phyloP scores from a whole-genome alignment of 2,329 filamentous ascomycete species.

The Pseudofabraea citricarpa region DNA sequence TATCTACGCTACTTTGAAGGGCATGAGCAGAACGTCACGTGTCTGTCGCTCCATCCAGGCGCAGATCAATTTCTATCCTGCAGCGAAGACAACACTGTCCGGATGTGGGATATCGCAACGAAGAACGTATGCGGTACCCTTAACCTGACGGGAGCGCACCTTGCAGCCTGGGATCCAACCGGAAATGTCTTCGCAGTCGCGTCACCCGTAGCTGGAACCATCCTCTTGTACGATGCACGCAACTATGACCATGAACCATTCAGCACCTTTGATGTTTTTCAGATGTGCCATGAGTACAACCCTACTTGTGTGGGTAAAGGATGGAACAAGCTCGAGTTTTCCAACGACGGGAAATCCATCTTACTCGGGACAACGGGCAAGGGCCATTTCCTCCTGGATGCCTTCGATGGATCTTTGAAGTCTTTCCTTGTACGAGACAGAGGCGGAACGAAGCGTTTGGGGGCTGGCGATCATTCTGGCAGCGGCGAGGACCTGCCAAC shows the following conservation, averaged over 20 bases:
- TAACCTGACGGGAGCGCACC: slow-evolving; percentile 73
- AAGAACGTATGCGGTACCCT: slow-evolving; percentile 77
- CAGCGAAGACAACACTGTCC: slow-evolving; percentile 83
- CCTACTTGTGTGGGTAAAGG: slow-evolving; percentile 46
- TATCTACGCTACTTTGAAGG: slow-evolving; percentile 96
- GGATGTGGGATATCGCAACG: slow-evolving; percentile 76
- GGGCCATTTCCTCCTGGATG: slow-evolving; percentile 90
- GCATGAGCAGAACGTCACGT: slow-evolving; percentile 80
- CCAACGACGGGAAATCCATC: slow-evolving; percentile 87
- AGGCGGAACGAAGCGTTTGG: slow-evolving; percentile 47
- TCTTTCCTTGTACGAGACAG: slow-evolving; percentile 62
- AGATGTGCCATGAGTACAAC: slow-evolving; percentile 50
- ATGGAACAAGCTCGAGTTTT: slow-evolving; percentile 93
- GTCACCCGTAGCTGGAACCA: slow-evolving; percentile 70
- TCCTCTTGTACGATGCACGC: slow-evolving; percentile 88
- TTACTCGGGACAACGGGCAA: slow-evolving; percentile 78
- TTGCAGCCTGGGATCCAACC: slow-evolving; percentile 87
- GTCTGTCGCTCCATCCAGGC: slow-evolving; percentile 76
- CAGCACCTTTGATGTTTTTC: slow-evolving; percentile 70
- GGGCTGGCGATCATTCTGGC: slow-evolving; percentile 43
- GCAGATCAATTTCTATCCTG: slow-evolving; percentile 90
- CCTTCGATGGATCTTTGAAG: slow-evolving; percentile 77
- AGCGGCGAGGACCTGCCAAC: slow-evolving; percentile 34
- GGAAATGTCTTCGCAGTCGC: slow-evolving; percentile 88
- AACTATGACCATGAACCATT: slow-evolving; percentile 94